Evolutionary conservation across 768 basidiomycete species (phyloP).

Genomic region (Steccherinum ochraceum): DNA sequence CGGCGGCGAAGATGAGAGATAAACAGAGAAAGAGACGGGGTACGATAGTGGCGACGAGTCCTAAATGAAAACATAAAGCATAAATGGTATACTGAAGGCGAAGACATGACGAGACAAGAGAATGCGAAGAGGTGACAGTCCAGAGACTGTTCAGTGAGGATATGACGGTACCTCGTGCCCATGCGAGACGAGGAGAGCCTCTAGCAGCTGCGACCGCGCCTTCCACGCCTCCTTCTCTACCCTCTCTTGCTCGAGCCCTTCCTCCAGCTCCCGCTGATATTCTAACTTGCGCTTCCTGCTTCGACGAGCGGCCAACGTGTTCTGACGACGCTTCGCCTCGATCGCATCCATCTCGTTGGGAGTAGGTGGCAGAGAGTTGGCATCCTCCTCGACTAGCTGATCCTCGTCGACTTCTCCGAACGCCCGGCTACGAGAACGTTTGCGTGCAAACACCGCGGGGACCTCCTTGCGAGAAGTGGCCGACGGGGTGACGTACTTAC

Average conservation of each 20-base stretch:
- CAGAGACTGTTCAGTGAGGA: constrained; percentile 1
- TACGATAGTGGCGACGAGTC: neutral
- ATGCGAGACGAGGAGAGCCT: constrained; percentile 50
- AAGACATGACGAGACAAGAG: constrained; percentile 1
- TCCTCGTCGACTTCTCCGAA: constrained; percentile 47
- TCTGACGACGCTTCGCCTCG: constrained; percentile 73
- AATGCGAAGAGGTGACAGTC: constrained; percentile 7
- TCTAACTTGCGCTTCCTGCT: constrained; percentile 70
- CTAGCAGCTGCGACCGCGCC: constrained; percentile 39
- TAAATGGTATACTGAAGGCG: neutral
- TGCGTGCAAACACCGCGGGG: constrained; percentile 63
- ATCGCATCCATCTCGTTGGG: constrained; percentile 61
- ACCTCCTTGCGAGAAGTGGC: constrained; percentile 74
- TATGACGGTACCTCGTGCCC: constrained; percentile 45
- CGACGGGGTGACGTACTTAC: constrained; percentile 69
- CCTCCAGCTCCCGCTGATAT: constrained; percentile 62
- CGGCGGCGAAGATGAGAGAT: constrained; percentile 8
- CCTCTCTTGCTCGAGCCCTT: constrained; percentile 42
- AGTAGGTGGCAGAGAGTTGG: constrained; percentile 25
- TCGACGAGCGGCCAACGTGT: constrained; percentile 80
- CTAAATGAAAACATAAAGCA: constrained; percentile 1
- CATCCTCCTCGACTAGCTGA: constrained; percentile 32
- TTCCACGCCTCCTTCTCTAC: constrained; percentile 61
- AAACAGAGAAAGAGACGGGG: constrained; percentile 8
- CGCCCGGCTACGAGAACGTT: constrained; percentile 44